These are phyloP conservation scores for Canavalia ensiformis DNA, from an alignment of 306 rosid genomes.

Conservation along the genomic window DNA sequence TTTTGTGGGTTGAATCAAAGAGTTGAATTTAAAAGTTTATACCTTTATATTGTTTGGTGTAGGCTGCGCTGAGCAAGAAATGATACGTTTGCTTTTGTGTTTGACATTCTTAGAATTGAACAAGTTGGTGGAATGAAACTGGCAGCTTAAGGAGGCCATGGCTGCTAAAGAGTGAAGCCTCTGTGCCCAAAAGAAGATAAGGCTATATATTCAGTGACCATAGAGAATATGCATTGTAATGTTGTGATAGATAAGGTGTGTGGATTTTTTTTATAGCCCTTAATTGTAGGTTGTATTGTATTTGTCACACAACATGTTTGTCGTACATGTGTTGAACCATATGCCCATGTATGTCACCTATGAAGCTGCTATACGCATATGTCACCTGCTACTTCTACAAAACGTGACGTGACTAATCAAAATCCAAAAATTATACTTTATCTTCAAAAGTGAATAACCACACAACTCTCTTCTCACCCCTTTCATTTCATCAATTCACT, in stretches of 20 bases:
- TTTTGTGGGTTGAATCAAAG: constrained; percentile 3
- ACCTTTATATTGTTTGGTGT: constrained; percentile 81
- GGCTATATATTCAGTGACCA: constrained; percentile 50
- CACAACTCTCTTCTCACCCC: too few relatives aligned
- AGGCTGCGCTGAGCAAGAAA: constrained; percentile 73
- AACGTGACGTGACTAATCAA: too few relatives aligned
- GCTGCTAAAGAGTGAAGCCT: constrained; percentile 46
- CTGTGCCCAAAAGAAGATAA: constrained; percentile 57
- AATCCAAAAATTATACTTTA: too few relatives aligned
- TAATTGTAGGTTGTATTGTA: constrained; percentile 15
- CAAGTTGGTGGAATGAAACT: constrained; percentile 53
- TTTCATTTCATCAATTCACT: too few relatives aligned
- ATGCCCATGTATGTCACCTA: background rate
- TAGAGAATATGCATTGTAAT: constrained; percentile 16
- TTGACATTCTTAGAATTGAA: constrained; percentile 47
- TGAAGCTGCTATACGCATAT: too few relatives aligned
- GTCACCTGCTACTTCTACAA: too few relatives aligned
- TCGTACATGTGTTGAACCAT: background rate
- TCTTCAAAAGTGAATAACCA: too few relatives aligned
- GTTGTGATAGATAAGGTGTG: constrained; percentile 59
- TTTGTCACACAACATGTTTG: background rate
- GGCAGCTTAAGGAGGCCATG: constrained; percentile 80
- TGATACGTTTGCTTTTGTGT: constrained; percentile 51
- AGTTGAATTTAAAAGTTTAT: background rate
- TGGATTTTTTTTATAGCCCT: constrained; percentile 38